Evolutionary conservation across 1,284 basidiomycete species (phyloP).

Genomic region (Spongispora temasekensis): DNA sequence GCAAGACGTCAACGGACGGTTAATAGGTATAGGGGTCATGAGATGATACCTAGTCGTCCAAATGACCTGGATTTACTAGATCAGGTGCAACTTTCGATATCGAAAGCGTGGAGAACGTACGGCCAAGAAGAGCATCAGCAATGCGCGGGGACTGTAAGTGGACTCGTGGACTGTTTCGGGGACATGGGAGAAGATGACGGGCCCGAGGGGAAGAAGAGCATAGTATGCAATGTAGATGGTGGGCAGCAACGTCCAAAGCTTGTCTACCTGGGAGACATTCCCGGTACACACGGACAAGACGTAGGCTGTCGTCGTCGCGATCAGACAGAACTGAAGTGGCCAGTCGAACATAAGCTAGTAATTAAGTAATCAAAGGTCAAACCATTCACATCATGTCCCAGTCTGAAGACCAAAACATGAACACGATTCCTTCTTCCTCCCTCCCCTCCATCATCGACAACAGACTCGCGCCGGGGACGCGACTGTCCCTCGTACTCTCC

Average conservation of each 20-base stretch:
- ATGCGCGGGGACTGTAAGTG: slow-evolving; percentile 64
- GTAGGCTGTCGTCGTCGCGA: slow-evolving; percentile 50
- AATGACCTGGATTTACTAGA: slow-evolving; percentile 38
- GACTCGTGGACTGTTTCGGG: slow-evolving; percentile 49
- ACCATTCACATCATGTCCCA: neutral
- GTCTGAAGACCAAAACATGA: no score
- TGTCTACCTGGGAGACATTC: slow-evolving; percentile 87
- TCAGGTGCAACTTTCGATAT: neutral
- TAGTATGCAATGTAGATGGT: slow-evolving; percentile 78
- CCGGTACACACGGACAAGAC: slow-evolving; percentile 65
- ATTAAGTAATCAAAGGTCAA: neutral
- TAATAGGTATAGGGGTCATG: slow-evolving; percentile 6
- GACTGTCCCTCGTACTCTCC: slow-evolving; percentile 74
- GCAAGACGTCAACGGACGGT: slow-evolving; percentile 1
- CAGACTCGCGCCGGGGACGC: slow-evolving; percentile 62
- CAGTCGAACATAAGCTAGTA: slow-evolving; percentile 42
- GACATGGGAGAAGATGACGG: slow-evolving; percentile 53
- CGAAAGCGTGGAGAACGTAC: slow-evolving; percentile 37
- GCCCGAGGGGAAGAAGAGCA: slow-evolving; percentile 70
- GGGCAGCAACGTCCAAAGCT: slow-evolving; percentile 77
- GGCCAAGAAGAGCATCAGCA: slow-evolving; percentile 70
- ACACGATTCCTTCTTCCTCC: slow-evolving; percentile 60
- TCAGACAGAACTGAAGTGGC: slow-evolving; percentile 64
- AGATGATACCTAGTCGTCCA: slow-evolving; percentile 79
- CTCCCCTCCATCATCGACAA: slow-evolving; percentile 82